phyloP scores from a whole-genome alignment of 2,329 filamentous ascomycete genomes.

The Colletotrichum australisinense region DNA sequence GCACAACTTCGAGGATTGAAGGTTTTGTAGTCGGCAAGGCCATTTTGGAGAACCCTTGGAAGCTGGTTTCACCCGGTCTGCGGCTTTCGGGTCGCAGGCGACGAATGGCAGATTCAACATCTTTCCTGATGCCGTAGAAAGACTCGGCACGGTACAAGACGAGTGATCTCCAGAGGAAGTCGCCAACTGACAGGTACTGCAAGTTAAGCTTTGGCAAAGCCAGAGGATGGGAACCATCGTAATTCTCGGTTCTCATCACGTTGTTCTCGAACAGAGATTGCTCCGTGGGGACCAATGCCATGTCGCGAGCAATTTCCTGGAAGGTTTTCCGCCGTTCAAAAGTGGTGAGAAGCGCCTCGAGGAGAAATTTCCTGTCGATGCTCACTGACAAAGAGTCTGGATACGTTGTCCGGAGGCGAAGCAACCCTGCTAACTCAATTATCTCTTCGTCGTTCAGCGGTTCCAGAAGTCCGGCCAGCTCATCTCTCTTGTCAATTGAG shows the following conservation, averaged over 20 bases:
- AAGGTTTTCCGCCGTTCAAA: conserved; percentile 86
- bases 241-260: conserved; percentile 84
- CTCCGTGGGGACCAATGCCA: conserved; percentile 88
- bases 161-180: conserved; percentile 97
- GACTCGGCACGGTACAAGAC: conserved; percentile 89
- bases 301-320: conserved; percentile 78
- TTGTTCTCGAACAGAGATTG: conserved; percentile 81
- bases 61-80: conserved; percentile 74
- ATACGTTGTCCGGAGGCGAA: conserved; percentile 87
- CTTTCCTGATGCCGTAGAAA: conserved; percentile 92
- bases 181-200: conserved; percentile 93
- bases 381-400: conserved; percentile 75
- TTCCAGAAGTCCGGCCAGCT: conserved; percentile 81
- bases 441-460: conserved; percentile 81
- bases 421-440: conserved; percentile 71
- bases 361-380: conserved; percentile 71
- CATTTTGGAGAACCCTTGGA: conserved; percentile 92
- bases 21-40: conserved; percentile 87
- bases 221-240: conserved; percentile 87
- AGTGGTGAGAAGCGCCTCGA: conserved; percentile 78
- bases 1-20: conserved; percentile 86
- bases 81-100: conserved; percentile 78
- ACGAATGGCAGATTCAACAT: conserved; percentile 85
- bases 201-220: conserved; percentile 95
- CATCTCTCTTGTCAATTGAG: conserved; percentile 82